These are phyloP conservation scores for Boletus fagicola DNA, from an alignment of 768 basidiomycete species.

Conservation along the genomic window DNA sequence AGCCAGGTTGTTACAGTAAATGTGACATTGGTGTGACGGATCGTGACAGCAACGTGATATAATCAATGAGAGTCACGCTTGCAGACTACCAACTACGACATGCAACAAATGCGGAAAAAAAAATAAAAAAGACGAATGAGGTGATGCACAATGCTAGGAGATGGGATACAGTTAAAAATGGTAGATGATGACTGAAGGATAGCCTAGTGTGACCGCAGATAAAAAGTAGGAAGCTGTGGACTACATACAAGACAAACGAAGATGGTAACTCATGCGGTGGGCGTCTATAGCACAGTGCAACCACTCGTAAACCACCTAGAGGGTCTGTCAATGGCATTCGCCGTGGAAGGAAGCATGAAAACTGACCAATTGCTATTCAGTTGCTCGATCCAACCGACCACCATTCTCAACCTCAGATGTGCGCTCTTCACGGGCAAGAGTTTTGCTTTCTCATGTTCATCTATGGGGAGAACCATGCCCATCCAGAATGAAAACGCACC, in stretches of 20 bases:
- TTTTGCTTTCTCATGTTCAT: conserved; percentile 86
- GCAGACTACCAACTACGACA: neutral
- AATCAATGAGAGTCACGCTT: conserved; percentile 4
- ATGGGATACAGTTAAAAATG: conserved; percentile 19
- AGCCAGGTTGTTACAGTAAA: neutral
- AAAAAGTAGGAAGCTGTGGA: conserved; percentile 8
- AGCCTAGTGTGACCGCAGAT: conserved; percentile 10
- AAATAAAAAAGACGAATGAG: conserved; percentile 3
- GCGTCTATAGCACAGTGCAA: conserved; percentile 52
- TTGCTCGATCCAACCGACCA: conserved; percentile 94
- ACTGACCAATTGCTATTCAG: conserved; percentile 56
- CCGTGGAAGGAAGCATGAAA: conserved; percentile 9
- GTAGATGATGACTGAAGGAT: neutral
- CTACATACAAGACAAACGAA: conserved; percentile 11
- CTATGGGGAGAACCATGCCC: conserved; percentile 85
- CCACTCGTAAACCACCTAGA: conserved; percentile 76
- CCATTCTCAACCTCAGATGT: conserved; percentile 74
- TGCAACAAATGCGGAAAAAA: neutral
- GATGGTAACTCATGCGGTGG: neutral
- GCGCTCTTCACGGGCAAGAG: conserved; percentile 79
- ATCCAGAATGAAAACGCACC: conserved; percentile 86
- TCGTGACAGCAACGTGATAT: conserved; percentile 16
- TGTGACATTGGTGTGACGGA: conserved; percentile 12
- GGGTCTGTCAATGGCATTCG: conserved; percentile 18
- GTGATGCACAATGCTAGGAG: conserved; percentile 17